Conservation (phyloP, 164 flowering plant genomes). For the Houttuynia cordata region DNA sequence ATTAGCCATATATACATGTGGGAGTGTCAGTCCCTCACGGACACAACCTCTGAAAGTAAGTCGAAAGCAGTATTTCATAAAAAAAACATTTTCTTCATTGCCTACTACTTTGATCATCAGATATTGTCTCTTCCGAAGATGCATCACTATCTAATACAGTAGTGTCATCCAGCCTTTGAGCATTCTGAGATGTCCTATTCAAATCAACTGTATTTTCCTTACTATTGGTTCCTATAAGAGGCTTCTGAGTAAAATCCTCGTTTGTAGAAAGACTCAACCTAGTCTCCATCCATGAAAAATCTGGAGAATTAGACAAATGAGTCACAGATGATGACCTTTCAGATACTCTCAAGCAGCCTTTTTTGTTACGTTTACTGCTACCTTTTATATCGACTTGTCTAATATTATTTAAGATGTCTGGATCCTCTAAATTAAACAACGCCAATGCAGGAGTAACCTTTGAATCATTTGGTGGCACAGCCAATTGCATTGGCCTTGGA, state of each 20-base stretch:
- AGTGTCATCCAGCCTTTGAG: constrained; percentile 16
- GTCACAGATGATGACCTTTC: constrained; percentile 4
- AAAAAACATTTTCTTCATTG: neutral
- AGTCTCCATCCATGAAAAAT: constrained; percentile 6
- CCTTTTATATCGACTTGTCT: constrained; percentile 1
- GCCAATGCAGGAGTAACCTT: constrained; percentile 7
- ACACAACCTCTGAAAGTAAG: neutral
- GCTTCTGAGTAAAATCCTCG: constrained; percentile 2
- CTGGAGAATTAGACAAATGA: constrained; percentile 5
- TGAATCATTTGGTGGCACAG: constrained; percentile 6
- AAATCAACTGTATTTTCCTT: constrained; percentile 6
- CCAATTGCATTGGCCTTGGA: constrained; percentile 8
- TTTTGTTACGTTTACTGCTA: constrained; percentile 2
- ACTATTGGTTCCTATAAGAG: neutral
- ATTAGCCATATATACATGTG: too few species aligned
- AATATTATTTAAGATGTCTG: constrained; percentile 2
- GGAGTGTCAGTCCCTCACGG: neutral
- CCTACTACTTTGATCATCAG: constrained; percentile 38
- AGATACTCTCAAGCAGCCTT: constrained; percentile 4
- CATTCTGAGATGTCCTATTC: constrained; percentile 3
- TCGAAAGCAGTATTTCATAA: neutral
- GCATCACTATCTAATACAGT: constrained; percentile 48
- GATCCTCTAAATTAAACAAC: constrained; percentile 6
- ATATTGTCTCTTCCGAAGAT: constrained; percentile 64
- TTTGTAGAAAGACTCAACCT: constrained; percentile 5